Base-by-base conservation (phyloP, 129 eudicot genomes). In the Tagetes patula region DNA sequence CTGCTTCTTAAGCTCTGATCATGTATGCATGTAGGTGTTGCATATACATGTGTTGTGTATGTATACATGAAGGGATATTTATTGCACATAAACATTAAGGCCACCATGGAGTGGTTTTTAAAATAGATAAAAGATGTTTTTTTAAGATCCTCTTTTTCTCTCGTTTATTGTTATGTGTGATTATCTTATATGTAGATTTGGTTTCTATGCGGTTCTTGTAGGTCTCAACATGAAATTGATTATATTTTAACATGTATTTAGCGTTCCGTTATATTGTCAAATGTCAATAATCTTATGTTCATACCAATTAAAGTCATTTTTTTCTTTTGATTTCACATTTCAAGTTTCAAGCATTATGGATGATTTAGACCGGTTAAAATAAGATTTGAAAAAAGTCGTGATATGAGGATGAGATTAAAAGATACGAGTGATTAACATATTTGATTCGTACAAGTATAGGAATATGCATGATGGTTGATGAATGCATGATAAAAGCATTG, bases 401-500 rank as follows among this genome's bases (percentile, higher is more conserved):
- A 39, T 65, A 39, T 40, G 6, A 64, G 2, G 11, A 39, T 37
- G 32, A 64, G 33, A 64, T 5, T 48, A 11, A 10, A n/a, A 31
- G 4, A 50, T 50, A 50, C 33, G 41, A 33, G 20, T 38, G 49
- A 20, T 3, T 4, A 14, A 40, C 33, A 14, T 10, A 8, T 40
- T 40, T 38, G 36, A 50, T 69, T 62, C 46, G 30, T 47, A 69
- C 48, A 46, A 61, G 30, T 10, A 34, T 63, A 30, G 41, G 65
- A 50, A 64, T 50, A 64, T 65, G 79, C 65, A 75, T 75, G 79
- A 65, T 64, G 71, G 64, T 74, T 48, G 50, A 48, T 65, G 34
- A 64, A 65, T 41, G 37, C 54, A 64, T 64, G 48, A 76, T 54
- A 32, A 54, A 66, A 42, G 67, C 67, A 76, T 42, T 76, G 32